Percentiles rank a stretch among this genome's conserved stretches.
Evolutionary conservation across 345 rosid species (phyloP).

Genomic region (Populus ilicifolia): DNA sequence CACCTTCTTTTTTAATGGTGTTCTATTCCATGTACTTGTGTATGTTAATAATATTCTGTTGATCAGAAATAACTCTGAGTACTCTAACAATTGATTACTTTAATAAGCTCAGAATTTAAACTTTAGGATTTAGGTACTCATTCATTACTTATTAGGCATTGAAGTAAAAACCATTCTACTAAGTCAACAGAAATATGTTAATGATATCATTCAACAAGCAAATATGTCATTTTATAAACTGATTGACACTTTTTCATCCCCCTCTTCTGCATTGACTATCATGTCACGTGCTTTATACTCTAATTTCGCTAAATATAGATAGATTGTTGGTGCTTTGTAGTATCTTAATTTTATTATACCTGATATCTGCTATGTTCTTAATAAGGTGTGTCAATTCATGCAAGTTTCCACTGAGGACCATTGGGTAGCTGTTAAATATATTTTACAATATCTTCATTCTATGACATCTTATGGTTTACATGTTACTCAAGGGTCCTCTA

Average conservation of each 20-base stretch:
- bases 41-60: background rate
- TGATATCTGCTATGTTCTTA: accelerated
- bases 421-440: accelerated
- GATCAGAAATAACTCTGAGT: background rate
- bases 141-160: background rate
- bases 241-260: background rate
- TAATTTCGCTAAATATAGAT: too few relatives aligned
- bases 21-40: background rate
- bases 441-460: too few relatives aligned
- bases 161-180: background rate
- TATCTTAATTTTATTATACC: too few relatives aligned
- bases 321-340: too few relatives aligned
- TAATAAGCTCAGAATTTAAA: background rate
- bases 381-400: too few relatives aligned
- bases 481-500: too few relatives aligned
- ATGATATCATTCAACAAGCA: background rate
- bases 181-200: background rate
- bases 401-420: too few relatives aligned
- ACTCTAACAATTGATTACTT: background rate
- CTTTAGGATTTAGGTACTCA: background rate
- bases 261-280: background rate
- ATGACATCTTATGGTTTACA: too few relatives aligned
- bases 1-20: background rate
- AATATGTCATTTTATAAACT: accelerated
- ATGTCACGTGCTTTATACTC: accelerated